phyloP scores from a whole-genome alignment of 441 rosid species.

The Manihot esculenta region DNA sequence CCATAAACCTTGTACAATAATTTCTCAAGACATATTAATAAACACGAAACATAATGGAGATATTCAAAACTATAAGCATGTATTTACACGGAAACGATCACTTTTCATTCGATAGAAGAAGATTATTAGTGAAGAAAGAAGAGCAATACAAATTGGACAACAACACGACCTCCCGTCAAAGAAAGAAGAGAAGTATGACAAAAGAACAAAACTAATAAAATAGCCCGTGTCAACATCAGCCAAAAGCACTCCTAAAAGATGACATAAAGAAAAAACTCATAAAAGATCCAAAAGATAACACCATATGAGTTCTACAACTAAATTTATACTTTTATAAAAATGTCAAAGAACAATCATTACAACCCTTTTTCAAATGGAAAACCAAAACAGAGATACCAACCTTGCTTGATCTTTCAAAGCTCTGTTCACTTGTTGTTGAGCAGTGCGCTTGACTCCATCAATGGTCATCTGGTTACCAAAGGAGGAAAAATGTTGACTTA shows the following conservation, averaged over 20 bases:
- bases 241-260: background rate
- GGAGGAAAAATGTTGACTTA: background rate
- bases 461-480: constrained; percentile 75
- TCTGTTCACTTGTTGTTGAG: constrained; percentile 90
- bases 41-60: background rate
- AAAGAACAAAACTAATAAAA: background rate
- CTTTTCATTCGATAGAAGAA: background rate
- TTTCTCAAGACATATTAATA: background rate
- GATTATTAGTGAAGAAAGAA: background rate
- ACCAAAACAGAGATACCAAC: constrained; percentile 38
- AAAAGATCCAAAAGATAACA: background rate
- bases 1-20: background rate
- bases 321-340: background rate
- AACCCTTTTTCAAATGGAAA: background rate
- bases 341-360: background rate
- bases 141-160: background rate
- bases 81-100: background rate
- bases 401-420: constrained; percentile 95
- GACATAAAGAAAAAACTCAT: background rate
- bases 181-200: background rate
- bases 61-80: background rate
- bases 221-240: background rate
- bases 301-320: background rate
- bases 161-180: background rate
- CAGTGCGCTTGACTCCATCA: constrained; percentile 96